A percentile compares a stretch with the other conserved stretches of the same genome.
Evolutionary conservation across 179 eudicot species (phyloP).

Genomic region (Drosera spatulata): DNA sequence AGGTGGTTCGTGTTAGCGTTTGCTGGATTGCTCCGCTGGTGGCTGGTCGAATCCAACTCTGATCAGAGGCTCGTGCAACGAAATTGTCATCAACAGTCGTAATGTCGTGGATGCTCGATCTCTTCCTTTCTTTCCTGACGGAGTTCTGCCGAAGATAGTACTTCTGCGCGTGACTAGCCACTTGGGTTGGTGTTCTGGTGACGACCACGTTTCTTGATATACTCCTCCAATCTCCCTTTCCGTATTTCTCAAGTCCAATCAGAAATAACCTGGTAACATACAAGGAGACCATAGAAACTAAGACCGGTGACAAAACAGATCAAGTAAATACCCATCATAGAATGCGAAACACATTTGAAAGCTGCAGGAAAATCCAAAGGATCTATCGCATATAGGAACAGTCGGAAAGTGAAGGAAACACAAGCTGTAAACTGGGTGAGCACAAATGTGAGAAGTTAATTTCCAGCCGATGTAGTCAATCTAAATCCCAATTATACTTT

Average conservation of each 20-base stretch:
- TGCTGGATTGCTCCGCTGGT: slow-evolving; percentile 9
- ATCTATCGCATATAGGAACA: too few relatives aligned
- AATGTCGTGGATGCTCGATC: slow-evolving; percentile 93
- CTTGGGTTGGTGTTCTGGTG: slow-evolving; percentile 53
- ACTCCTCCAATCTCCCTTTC: slow-evolving; percentile 96
- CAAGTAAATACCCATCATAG: too few relatives aligned
- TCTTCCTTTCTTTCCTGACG: slow-evolving; percentile 68
- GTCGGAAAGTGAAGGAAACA: too few relatives aligned
- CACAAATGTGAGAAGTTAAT: too few relatives aligned
- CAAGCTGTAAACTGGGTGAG: too few relatives aligned
- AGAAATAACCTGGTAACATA: slow-evolving; percentile 41
- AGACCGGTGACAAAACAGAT: too few relatives aligned
- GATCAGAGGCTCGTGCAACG: slow-evolving; percentile 29
- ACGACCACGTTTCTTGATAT: slow-evolving; percentile 83
- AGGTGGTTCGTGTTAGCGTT: slow-evolving; percentile 14
- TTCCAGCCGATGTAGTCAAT: too few relatives aligned
- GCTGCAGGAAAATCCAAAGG: too few relatives aligned
- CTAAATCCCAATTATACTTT: too few relatives aligned
- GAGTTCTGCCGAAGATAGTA: slow-evolving; percentile 70
- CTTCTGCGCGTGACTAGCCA: slow-evolving; percentile 51
- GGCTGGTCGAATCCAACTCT: slow-evolving; percentile 29
- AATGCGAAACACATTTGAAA: too few relatives aligned
- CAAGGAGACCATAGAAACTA: too few relatives aligned
- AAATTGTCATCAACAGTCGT: slow-evolving; percentile 44
- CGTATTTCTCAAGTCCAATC: slow-evolving; percentile 61